Conservation (phyloP, 495 filamentous ascomycete species). For the Hypoxylon crocopeplum region DNA sequence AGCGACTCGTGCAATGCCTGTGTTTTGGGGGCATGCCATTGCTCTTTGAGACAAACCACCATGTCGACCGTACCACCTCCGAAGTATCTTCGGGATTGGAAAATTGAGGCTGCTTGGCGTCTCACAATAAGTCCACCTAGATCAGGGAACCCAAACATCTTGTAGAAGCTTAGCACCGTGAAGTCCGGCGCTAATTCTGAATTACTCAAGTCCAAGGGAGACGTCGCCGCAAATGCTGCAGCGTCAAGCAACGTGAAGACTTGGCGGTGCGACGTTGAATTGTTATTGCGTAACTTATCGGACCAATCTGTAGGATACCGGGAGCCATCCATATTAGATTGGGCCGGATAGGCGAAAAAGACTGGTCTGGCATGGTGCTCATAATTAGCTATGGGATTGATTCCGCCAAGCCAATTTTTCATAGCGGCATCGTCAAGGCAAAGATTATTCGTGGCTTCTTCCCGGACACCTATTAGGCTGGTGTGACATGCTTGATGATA, state of each 20-base stretch:
- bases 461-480: conserved; percentile 83
- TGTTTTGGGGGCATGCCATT: conserved; percentile 77
- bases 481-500: conserved; percentile 90
- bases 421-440: conserved; percentile 78
- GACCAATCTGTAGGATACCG: conserved; percentile 78
- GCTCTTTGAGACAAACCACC: conserved; percentile 63
- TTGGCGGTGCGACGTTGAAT: conserved; percentile 8
- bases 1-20: conserved; percentile 77
- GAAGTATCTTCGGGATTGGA: conserved; percentile 77
- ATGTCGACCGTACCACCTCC: conserved; percentile 96
- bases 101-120: conserved; percentile 67
- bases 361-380: conserved; percentile 29
- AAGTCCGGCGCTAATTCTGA: conserved; percentile 76
- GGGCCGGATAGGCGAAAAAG: conserved; percentile 85
- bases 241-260: conserved; percentile 87
- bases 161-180: conserved; percentile 89
- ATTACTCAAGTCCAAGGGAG: conserved; percentile 74
- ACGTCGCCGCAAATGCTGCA: conserved; percentile 80
- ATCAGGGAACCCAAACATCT: conserved; percentile 96
- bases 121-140: conserved; percentile 86
- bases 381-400: conserved; percentile 22
- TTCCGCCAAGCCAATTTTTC: conserved; percentile 65
- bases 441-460: conserved; percentile 65
- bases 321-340: conserved; percentile 93
- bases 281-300: conserved; percentile 52